phyloP scores from a whole-genome alignment of 1,284 basidiomycete genomes.

The Vanrija pseudolonga region DNA sequence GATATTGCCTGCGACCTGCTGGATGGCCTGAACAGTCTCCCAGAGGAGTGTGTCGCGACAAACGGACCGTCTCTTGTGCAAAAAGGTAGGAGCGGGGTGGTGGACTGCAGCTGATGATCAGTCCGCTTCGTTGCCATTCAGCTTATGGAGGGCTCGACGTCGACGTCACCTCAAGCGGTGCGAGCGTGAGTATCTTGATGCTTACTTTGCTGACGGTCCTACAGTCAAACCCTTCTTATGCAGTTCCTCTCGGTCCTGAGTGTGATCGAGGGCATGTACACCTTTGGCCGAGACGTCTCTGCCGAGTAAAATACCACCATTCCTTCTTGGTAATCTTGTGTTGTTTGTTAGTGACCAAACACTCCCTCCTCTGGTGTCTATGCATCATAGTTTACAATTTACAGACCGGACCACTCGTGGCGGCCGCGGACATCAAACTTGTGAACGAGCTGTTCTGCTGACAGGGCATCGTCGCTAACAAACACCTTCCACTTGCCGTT shows the following conservation, averaged over 20 bases:
- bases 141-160: slow-evolving; percentile 36
- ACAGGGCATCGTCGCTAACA: background rate
- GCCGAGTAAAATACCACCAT: slow-evolving; percentile 15
- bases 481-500: slow-evolving; percentile 1
- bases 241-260: slow-evolving; percentile 40
- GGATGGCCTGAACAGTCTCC: slow-evolving; percentile 38
- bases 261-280: slow-evolving; percentile 44
- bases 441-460: background rate
- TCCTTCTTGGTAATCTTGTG: background rate
- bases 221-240: slow-evolving; percentile 38
- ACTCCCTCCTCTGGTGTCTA: background rate
- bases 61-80: slow-evolving; percentile 44
- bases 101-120: slow-evolving; percentile 6
- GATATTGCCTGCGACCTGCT: slow-evolving; percentile 42
- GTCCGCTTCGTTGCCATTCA: slow-evolving; percentile 44
- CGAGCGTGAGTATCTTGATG: slow-evolving; percentile 28
- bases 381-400: background rate
- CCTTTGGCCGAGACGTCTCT: slow-evolving; percentile 31
- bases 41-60: slow-evolving; percentile 38
- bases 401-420: background rate
- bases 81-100: slow-evolving; percentile 20
- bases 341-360: background rate
- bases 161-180: slow-evolving; percentile 17
- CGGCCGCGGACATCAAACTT: background rate
- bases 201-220: slow-evolving; percentile 1